Evolutionary conservation across 768 basidiomycete species (phyloP), one percentile per base, ranked within the genome.

Genomic region (Piloderma croceum): DNA sequence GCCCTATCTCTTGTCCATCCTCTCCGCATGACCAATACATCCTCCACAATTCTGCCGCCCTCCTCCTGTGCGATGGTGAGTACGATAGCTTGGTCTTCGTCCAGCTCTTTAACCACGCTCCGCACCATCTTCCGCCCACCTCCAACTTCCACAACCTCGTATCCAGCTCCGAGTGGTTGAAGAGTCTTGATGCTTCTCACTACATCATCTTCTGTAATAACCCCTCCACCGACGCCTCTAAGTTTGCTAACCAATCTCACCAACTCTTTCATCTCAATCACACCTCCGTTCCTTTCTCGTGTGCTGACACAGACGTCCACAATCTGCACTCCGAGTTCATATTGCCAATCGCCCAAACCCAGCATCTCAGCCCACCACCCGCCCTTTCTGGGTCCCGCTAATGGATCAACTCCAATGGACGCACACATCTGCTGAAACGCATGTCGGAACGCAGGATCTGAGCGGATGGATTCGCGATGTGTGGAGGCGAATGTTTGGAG

Each of bases 371-470:
- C 82, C 90, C 91, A 96, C 79, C 89, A 88, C 2, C 90, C 90
- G 25, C 87, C 88, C 52, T 80, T 80, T 31, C 83, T 68, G 1
- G 88, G 85, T 0, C 90, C 90, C 2, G 88, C 84, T 17, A 97
- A 76, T 2, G 94, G 93, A 59, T 98, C 96, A 18, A 99, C 90
- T 23, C 91, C 91, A 41, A 99, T 88, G 12, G 84, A 81, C 2
- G 85, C 76, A 58, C 96, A 99, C 90, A 99, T 96, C 43, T 89
- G 84, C 49, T 92, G 89, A 63, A 98, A 98, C 15, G 80, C 84
- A 70, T 84, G 85, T 4, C 96, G 76, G 59, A 99, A 93, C 3
- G 75, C 72, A 2, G 94, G 90, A 49, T 94, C 86, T 37, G 70
- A 69, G 42, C 79, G 77, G 56, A 99, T 97, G 42, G 83, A 78